Evolutionary conservation across 805 yeast species (phyloP), one percentile per base, ranked within the genome.

Genomic region (Lipomyces mesembrius): DNA sequence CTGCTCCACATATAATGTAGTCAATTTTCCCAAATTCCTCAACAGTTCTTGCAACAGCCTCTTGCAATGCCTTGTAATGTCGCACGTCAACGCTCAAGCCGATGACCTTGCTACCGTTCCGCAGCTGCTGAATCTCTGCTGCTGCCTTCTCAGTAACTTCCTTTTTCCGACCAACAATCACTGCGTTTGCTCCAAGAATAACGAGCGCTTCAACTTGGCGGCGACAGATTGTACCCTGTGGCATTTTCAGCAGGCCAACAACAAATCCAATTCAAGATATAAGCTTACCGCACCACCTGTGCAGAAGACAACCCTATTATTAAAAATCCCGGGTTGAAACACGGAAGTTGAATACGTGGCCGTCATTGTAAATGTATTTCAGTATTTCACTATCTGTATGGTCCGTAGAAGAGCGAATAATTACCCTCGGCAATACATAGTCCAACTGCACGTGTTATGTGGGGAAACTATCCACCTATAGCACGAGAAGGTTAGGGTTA

Each of bases 1-100:
- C 98, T 2, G 98, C 98, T 11, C 98, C 98, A 56, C 95, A 93
- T 76, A 93, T 90, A 43, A 93, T 96, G 76, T 78, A 90, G 79
- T 93, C 98, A 66, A 93, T 88, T 68, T 84, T 81, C 6, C 97
- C 97, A 71, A 91, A 84, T 74, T 83, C 81, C 9, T 79, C 75
- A 29, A 92, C 91, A 0, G 97, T 87, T 54, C 75, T 73, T 6
- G 84, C 83, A 2, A 85, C 97, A 0, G 97, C 97, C 3, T 73
- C 75, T 22, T 79, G 82, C 69, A 93, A 73, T n/a, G 85, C 81
- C 2, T 84, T 75, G 51, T 88, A 83, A 51, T 87, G 85, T 69
- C 98, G 84, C 25, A 94, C 98, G 76, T 93, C 98, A 61, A 82
- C 83, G 54, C 90, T 90, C 59, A 89, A 70, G 0, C 94, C 93